Evolutionary conservation across 139 green algal species (phyloP).

Genomic region (Chlorella sp.): DNA sequence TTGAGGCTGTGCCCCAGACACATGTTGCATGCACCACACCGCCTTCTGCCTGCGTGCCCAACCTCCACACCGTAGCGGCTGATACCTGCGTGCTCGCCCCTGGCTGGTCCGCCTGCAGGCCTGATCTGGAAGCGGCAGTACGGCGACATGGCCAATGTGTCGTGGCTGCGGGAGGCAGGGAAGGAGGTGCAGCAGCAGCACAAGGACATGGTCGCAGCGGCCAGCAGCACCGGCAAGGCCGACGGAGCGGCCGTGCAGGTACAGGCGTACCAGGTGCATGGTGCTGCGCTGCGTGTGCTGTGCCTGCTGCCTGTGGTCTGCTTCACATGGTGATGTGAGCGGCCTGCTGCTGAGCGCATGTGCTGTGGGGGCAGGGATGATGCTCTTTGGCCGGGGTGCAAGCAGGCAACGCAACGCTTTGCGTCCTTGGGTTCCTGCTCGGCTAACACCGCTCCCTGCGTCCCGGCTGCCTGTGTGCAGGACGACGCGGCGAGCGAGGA

Average conservation of each 20-base stretch:
- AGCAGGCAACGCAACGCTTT: too few relatives aligned
- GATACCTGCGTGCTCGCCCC: too few relatives aligned
- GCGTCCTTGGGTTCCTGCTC: background rate
- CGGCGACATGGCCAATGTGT: constrained; percentile 25
- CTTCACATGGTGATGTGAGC: background rate
- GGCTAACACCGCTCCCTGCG: background rate
- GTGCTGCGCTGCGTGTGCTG: background rate
- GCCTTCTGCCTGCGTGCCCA: background rate
- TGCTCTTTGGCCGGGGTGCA: too few relatives aligned
- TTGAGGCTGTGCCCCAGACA: background rate
- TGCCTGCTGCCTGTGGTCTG: background rate
- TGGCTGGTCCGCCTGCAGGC: background rate
- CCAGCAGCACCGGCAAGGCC: background rate
- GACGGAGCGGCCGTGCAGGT: background rate
- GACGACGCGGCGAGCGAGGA: background rate
- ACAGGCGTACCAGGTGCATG: too few relatives aligned
- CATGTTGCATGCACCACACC: background rate
- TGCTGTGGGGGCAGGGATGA: background rate
- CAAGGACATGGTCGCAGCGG: background rate
- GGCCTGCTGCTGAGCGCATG: background rate
- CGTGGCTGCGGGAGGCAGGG: constrained; percentile 19
- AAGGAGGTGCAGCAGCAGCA: constrained; percentile 30
- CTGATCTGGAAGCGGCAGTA: constrained; percentile 33
- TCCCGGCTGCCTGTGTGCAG: background rate
- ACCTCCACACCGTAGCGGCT: background rate